Percentiles rank a stretch among this genome's conserved stretches.
Conservation (phyloP, 2,329 filamentous ascomycete genomes). For the Biscogniauxia marginata region DNA sequence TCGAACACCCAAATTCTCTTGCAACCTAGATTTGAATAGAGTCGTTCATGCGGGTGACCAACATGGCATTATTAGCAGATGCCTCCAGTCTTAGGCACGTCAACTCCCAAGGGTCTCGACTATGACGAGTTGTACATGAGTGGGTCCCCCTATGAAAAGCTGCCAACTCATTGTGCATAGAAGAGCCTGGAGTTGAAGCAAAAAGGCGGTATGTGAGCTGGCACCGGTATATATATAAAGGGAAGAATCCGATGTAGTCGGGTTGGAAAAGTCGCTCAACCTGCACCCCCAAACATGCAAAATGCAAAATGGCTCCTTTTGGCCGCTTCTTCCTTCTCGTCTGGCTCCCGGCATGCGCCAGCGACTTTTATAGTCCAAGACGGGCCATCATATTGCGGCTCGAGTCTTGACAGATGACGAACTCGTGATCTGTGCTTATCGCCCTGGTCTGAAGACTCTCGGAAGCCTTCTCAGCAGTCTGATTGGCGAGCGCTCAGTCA, state of each 20-base stretch:
- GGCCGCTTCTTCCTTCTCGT: constrained; percentile 6
- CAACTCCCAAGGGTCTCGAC: background rate
- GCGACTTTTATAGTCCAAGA: constrained; percentile 17
- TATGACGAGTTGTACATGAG: constrained; percentile 27
- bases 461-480: constrained; percentile 23
- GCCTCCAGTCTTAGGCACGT: background rate
- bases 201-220: constrained; percentile 36
- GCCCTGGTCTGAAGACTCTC: constrained; percentile 23
- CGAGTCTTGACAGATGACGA: constrained; percentile 29
- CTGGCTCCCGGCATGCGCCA: constrained; percentile 4
- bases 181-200: constrained; percentile 30
- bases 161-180: constrained; percentile 38
- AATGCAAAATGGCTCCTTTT: constrained; percentile 14
- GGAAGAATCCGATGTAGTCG: constrained; percentile 17
- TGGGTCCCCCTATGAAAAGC: constrained; percentile 33
- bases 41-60: background rate
- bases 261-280: background rate
- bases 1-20: background rate
- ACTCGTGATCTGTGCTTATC: constrained; percentile 37
- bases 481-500: constrained; percentile 32
- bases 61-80: background rate
- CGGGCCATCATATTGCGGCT: constrained; percentile 24
- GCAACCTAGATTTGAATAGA: background rate
- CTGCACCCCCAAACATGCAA: constrained; percentile 12
- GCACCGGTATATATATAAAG: constrained; percentile 27